Conservation (phyloP, 768 basidiomycete species). For the Boletellus ananas region DNA sequence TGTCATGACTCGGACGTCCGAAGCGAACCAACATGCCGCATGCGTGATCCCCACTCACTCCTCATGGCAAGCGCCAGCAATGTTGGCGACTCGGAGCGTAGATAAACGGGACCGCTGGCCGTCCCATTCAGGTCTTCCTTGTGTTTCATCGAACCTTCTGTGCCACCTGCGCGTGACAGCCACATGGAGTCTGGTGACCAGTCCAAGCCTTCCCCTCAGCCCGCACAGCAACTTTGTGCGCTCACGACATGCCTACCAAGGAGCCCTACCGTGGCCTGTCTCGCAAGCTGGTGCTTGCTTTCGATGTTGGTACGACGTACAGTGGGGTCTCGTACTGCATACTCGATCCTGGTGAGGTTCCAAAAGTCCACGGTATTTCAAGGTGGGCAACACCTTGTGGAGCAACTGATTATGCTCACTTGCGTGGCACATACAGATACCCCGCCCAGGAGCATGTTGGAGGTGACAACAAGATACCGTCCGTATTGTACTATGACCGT, state of each 20-base stretch:
- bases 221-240: neutral
- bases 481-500: constrained; percentile 42
- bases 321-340: constrained; percentile 37
- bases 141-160: neutral
- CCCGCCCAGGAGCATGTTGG: constrained; percentile 43
- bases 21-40: too few relatives aligned
- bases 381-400: constrained; percentile 16
- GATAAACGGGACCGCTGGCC: neutral
- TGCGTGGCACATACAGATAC: constrained; percentile 29
- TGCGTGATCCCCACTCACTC: too few relatives aligned
- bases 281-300: constrained; percentile 41
- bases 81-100: too few relatives aligned
- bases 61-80: too few relatives aligned
- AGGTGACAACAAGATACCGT: constrained; percentile 24
- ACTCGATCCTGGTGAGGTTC: constrained; percentile 33
- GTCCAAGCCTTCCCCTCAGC: neutral
- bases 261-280: constrained; percentile 34
- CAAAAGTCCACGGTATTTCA: constrained; percentile 25
- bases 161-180: neutral
- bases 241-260: constrained; percentile 23
- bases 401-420: neutral
- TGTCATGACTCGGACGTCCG: too few relatives aligned
- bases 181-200: too few relatives aligned
- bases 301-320: constrained; percentile 45
- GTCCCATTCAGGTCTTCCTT: neutral